phyloP scores from a whole-genome alignment of 116 monocot genomes.

The Papilionanthe hybrid region DNA sequence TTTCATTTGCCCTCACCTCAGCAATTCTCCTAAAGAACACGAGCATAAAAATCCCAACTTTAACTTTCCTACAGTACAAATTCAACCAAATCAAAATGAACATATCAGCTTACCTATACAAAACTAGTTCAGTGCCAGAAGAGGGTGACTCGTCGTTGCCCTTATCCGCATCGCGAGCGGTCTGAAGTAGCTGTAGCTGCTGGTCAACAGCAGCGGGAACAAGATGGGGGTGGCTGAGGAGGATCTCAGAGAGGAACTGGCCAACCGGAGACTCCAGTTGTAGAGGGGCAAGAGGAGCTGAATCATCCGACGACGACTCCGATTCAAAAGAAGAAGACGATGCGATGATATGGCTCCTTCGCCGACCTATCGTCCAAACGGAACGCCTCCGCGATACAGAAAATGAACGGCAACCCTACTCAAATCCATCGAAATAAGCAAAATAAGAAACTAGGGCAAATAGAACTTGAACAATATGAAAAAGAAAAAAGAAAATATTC shows the following conservation, averaged over 20 bases:
- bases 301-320: constrained; percentile 5
- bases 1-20: constrained; percentile 88
- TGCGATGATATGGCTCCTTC: constrained; percentile 32
- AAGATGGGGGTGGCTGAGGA: constrained; percentile 78
- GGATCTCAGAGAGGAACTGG: constrained; percentile 81
- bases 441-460: neutral
- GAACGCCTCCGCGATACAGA: constrained; percentile 7
- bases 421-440: neutral
- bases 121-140: constrained; percentile 53
- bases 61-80: neutral
- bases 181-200: constrained; percentile 83
- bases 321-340: constrained; percentile 24
- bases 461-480: neutral
- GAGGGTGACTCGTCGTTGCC: constrained; percentile 42
- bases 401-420: constrained; percentile 9
- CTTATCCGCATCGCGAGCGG: constrained; percentile 52
- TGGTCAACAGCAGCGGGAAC: constrained; percentile 91
- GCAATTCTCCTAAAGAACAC: constrained; percentile 65
- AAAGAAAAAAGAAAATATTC: no score
- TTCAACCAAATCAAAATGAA: neutral
- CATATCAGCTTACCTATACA: constrained; percentile 54
- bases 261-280: constrained; percentile 84
- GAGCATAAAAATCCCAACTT: neutral
- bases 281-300: constrained; percentile 68
- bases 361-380: neutral